Conservation (phyloP, 2,329 filamentous ascomycete species). For the Coniella lustricola region DNA sequence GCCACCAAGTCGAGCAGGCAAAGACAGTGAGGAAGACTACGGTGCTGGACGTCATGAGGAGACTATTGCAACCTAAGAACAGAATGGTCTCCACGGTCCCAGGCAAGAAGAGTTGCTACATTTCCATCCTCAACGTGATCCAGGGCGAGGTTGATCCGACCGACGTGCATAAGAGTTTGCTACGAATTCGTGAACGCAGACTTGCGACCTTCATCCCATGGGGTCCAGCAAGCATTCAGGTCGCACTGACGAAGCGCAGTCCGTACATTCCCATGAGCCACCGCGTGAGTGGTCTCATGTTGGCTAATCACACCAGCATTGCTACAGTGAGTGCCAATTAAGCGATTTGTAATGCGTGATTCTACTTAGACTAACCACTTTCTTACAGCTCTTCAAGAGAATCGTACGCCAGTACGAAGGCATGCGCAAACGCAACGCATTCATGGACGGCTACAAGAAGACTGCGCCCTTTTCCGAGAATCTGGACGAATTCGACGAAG, state of each 20-base stretch:
- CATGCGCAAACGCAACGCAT: constrained; percentile 93
- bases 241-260: constrained; percentile 91
- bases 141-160: constrained; percentile 97
- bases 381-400: constrained; percentile 70
- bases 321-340: constrained; percentile 57
- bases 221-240: constrained; percentile 96
- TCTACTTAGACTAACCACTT: neutral
- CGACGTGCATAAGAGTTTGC: constrained; percentile 94
- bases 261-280: constrained; percentile 93
- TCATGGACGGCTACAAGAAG: constrained; percentile 93
- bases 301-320: constrained; percentile 96
- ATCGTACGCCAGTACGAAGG: constrained; percentile 90
- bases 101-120: constrained; percentile 97
- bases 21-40: constrained; percentile 98
- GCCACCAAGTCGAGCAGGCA: constrained; percentile 90
- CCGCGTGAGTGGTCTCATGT: constrained; percentile 91
- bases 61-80: constrained; percentile 94
- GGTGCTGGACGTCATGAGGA: constrained; percentile 93
- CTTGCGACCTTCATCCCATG: constrained; percentile 96
- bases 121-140: constrained; percentile 97
- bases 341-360: neutral
- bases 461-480: constrained; percentile 90
- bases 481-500: constrained; percentile 90
- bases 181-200: constrained; percentile 89
- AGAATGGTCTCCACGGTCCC: constrained; percentile 97